phyloP scores from a whole-genome alignment of 2,329 filamentous ascomycete genomes.

The Calonectria leucothoes region DNA sequence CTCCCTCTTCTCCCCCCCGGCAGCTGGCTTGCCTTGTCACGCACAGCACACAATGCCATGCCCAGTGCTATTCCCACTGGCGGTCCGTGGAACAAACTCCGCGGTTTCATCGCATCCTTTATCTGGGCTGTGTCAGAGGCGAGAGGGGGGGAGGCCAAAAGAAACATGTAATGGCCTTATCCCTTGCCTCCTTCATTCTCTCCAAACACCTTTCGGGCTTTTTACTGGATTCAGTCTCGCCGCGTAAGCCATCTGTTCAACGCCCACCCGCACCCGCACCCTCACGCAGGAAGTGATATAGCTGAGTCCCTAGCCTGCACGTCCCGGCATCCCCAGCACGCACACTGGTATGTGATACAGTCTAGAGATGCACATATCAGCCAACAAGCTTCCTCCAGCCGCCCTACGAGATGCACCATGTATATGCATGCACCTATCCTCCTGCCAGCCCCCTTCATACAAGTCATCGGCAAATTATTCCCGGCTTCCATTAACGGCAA shows the following conservation, averaged over 20 bases:
- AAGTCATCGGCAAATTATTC: neutral
- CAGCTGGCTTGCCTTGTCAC: neutral
- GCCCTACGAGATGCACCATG: neutral
- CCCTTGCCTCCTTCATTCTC: slow-evolving; percentile 1
- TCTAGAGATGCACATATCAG: neutral
- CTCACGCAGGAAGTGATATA: neutral
- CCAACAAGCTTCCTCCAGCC: neutral
- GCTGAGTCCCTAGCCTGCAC: neutral
- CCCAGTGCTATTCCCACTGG: neutral
- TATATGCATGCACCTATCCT: neutral
- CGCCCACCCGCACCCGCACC: neutral
- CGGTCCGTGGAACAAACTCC: slow-evolving; percentile 3
- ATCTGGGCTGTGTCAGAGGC: neutral
- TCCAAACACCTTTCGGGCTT: neutral
- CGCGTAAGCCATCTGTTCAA: neutral
- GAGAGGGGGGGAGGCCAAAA: neutral
- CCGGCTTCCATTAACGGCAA: neutral
- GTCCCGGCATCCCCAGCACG: neutral
- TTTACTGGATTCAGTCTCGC: slow-evolving; percentile 3
- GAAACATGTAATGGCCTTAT: neutral
- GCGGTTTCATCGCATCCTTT: slow-evolving; percentile 13
- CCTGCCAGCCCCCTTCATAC: neutral
- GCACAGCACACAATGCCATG: neutral
- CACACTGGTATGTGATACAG: neutral
- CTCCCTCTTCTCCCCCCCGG: neutral